These are phyloP conservation scores for Alloteropsis semialata DNA, from an alignment of 176 grass and related monocot genomes.

Conservation along the genomic window DNA sequence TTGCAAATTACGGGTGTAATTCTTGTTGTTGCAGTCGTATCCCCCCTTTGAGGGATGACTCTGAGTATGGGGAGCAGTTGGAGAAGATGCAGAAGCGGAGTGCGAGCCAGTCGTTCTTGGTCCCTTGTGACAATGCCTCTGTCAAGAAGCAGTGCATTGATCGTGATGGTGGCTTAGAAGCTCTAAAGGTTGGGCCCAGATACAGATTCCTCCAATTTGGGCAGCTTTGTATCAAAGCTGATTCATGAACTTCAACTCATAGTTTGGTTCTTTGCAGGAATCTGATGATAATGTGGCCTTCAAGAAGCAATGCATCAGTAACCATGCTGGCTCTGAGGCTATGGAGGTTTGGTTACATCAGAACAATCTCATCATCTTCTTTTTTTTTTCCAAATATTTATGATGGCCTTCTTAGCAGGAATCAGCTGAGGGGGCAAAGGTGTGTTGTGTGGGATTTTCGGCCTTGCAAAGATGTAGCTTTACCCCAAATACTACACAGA, in stretches of 20 bases:
- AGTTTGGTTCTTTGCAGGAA: constrained; percentile 26
- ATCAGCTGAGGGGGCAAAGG: constrained; percentile 20
- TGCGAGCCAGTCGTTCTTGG: constrained; percentile 39
- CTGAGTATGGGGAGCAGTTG: constrained; percentile 23
- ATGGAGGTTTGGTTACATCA: constrained; percentile 27
- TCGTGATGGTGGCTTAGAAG: not conserved
- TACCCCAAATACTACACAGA: constrained; percentile 52
- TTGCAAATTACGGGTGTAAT: constrained; percentile 9
- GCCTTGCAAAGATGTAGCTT: constrained; percentile 70
- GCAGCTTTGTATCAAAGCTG: not conserved
- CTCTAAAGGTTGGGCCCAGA: constrained; percentile 17
- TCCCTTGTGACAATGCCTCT: constrained; percentile 41
- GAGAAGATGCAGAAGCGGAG: constrained; percentile 61
- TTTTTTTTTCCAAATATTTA: not conserved
- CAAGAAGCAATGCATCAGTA: constrained; percentile 6
- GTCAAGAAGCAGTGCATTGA: constrained; percentile 52
- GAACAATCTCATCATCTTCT: not conserved
- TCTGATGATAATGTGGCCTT: constrained; percentile 11
- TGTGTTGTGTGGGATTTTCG: constrained; percentile 3
- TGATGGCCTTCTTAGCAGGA: constrained; percentile 33
- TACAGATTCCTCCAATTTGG: not conserved
- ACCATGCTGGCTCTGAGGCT: constrained; percentile 2
- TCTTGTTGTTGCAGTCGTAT: constrained; percentile 50
- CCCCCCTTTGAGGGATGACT: constrained; percentile 29
- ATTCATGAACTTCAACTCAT: not conserved